Evolutionary conservation across 768 basidiomycete species (phyloP).

Genomic region (Macrolepiota fuliginosa): DNA sequence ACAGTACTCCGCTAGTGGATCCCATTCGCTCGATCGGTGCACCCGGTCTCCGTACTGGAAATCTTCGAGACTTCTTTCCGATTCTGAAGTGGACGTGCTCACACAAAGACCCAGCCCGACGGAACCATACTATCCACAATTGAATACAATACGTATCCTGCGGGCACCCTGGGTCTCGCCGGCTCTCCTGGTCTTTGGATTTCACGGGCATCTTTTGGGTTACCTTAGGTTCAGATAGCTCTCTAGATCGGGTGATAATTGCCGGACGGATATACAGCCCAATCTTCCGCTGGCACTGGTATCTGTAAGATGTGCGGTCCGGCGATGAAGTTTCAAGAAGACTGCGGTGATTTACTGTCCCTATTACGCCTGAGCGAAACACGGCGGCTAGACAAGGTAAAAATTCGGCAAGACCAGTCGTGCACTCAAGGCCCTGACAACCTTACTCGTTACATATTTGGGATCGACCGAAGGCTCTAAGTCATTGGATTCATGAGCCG

Average conservation of each 20-base stretch:
- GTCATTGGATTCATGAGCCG: background rate
- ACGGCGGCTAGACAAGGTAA: background rate
- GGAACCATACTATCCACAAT: background rate
- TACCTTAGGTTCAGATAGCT: background rate
- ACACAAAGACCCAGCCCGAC: background rate
- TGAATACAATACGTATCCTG: background rate
- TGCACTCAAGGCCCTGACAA: background rate
- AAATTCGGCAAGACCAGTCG: background rate
- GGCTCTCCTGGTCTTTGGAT: background rate
- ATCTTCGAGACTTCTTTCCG: background rate
- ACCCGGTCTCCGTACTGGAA: background rate
- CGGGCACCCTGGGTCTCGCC: background rate
- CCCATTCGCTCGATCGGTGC: background rate
- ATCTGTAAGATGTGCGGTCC: background rate
- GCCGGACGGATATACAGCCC: background rate
- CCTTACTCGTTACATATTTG: background rate
- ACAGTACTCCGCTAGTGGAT: background rate
- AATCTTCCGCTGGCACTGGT: background rate
- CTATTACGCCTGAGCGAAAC: background rate
- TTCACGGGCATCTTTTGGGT: slow-evolving; percentile 1
- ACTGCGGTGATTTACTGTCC: background rate
- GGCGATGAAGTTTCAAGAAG: background rate
- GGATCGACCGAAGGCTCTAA: background rate
- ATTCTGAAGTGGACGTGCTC: background rate
- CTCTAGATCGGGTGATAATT: slow-evolving; percentile 6